Evolutionary conservation across 257 asterid species (phyloP).

Genomic region (Solanum clarkiae): DNA sequence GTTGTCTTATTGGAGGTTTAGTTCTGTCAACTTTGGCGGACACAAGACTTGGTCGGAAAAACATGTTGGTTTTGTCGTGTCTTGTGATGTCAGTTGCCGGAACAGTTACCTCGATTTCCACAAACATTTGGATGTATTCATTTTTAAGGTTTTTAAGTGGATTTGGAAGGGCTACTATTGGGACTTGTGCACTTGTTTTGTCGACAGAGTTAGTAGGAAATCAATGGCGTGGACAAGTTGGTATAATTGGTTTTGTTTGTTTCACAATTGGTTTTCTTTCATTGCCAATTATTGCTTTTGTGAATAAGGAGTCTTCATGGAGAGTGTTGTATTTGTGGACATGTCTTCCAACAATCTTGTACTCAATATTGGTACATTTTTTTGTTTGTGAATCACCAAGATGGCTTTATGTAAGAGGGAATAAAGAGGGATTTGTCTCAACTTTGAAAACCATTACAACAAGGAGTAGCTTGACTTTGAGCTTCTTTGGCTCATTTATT

Average conservation of each 20-base stretch:
- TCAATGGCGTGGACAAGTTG: slow-evolving; percentile 47
- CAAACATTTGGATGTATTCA: slow-evolving; percentile 36
- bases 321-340: slow-evolving; percentile 53
- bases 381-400: slow-evolving; percentile 55
- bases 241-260: slow-evolving; percentile 38
- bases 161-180: slow-evolving; percentile 40
- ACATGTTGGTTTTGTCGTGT: slow-evolving; percentile 23
- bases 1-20: slow-evolving; percentile 59
- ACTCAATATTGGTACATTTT: slow-evolving; percentile 15
- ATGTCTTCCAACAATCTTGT: slow-evolving; percentile 27
- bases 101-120: slow-evolving; percentile 26
- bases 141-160: slow-evolving; percentile 38
- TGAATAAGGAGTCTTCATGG: slow-evolving; percentile 40
- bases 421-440: slow-evolving; percentile 31
- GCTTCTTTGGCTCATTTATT: slow-evolving; percentile 30
- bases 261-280: slow-evolving; percentile 56
- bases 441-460: slow-evolving; percentile 34
- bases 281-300: slow-evolving; percentile 35
- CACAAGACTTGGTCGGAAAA: slow-evolving; percentile 52
- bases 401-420: slow-evolving; percentile 57
- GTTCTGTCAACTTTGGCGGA: slow-evolving; percentile 51
- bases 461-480: slow-evolving; percentile 22
- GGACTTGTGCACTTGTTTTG: slow-evolving; percentile 49
- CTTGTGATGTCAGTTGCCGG: slow-evolving; percentile 45
- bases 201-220: slow-evolving; percentile 58